These are phyloP conservation scores for Corrigiola litoralis DNA, from an alignment of 179 eudicot species.

Conservation along the genomic window DNA sequence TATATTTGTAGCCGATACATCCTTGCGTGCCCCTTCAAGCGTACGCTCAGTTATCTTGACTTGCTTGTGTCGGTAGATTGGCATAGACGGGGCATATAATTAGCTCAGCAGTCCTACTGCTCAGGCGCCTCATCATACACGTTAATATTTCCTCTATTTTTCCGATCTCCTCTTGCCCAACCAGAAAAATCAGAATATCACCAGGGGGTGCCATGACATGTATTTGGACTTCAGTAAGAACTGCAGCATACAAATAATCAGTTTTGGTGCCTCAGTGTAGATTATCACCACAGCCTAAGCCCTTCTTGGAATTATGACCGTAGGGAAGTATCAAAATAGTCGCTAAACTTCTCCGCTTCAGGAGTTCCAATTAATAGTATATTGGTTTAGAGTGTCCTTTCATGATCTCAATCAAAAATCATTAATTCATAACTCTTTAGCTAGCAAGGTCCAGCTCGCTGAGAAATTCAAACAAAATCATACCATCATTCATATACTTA, in stretches of 20 bases:
- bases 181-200: slow-evolving; percentile 58
- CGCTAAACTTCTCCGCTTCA: slow-evolving; percentile 60
- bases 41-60: slow-evolving; percentile 59
- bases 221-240: slow-evolving; percentile 51
- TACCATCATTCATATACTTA: slow-evolving; percentile 20
- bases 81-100: slow-evolving; percentile 62
- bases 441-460: slow-evolving; percentile 3
- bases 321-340: slow-evolving; percentile 58
- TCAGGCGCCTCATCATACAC: slow-evolving; percentile 44
- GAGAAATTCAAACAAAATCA: slow-evolving; percentile 10
- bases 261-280: slow-evolving; percentile 55
- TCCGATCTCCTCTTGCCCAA: slow-evolving; percentile 76
- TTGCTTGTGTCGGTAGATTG: slow-evolving; percentile 60
- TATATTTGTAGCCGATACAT: slow-evolving; percentile 69
- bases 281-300: slow-evolving; percentile 50
- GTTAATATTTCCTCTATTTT: slow-evolving; percentile 57
- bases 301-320: slow-evolving; percentile 60
- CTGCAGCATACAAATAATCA: slow-evolving; percentile 66
- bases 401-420: slow-evolving; percentile 72
- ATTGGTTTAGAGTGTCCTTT: slow-evolving; percentile 59
- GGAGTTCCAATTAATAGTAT: slow-evolving; percentile 63
- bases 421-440: slow-evolving; percentile 52
- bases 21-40: slow-evolving; percentile 59
- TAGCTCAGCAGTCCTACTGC: slow-evolving; percentile 51
- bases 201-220: slow-evolving; percentile 58